Evolutionary conservation across 1,284 basidiomycete species (phyloP), one percentile per base, ranked within the genome.

Genomic region (Cutaneotrichosporon daszewskae): DNA sequence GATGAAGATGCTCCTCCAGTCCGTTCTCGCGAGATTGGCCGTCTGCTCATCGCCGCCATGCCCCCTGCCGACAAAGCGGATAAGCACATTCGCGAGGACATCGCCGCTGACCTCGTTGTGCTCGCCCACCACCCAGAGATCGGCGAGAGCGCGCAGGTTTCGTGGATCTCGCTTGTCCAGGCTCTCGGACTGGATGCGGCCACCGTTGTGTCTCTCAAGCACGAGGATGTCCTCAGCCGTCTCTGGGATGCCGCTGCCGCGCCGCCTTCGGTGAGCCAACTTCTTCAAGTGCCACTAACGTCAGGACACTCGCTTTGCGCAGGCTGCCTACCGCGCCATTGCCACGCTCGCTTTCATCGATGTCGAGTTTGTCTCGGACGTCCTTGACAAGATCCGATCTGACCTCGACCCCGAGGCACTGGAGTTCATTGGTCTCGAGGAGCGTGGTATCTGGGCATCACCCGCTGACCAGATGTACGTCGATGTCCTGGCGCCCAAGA

Each of bases 111-210:
- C 23, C 72, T 81, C 37, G 52, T 88, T 12, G 75, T 88, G 10
- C 60, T 90, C 29, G 80, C 81, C 0, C 87, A 92, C 66, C 87
- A 92, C 67, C 76, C 79, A 5, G 70, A 76, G 12, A 74, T 86
- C 33, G 79, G 85, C 82, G 58, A 62, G 57, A 71, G 74, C 11
- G 76, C 79, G 8, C 76, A 79, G 18, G 79, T 81, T 45, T 77
- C 81, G 1, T 96, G 90, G 89, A 84, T 94, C 50, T 86, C 89
- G 40, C 55, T 88, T 5, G 84, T 84, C 41, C 83, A 87, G 57
- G 77, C 76, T 43, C 81, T 82, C 0, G 67, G 74, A 3, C 61
- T 79, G 5, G 85, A 90, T 64, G 87, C 89, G 1, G 77, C 78
- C 26, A 73, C 77, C 19, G 43, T 72, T 12, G 66, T 61, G 3